Conservation (phyloP, 352 stramenopile genomes). For the Phytopythium sindhum region DNA sequence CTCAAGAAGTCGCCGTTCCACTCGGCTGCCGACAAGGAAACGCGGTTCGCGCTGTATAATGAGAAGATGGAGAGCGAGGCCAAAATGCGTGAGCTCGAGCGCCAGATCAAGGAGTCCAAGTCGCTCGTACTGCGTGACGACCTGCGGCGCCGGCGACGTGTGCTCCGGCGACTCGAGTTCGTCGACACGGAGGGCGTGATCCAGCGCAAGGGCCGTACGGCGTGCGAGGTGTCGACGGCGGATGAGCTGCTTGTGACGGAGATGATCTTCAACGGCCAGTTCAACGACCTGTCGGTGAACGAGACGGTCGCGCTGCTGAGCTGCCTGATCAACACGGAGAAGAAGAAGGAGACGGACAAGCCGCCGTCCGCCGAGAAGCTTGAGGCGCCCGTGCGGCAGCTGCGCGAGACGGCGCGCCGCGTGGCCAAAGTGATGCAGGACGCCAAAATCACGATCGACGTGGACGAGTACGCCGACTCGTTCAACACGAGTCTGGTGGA, state of each 20-base stretch:
- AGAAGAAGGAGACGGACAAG: slow-evolving; percentile 87
- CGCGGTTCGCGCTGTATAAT: slow-evolving; percentile 87
- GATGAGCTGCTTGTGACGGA: slow-evolving; percentile 98
- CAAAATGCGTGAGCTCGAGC: slow-evolving; percentile 90
- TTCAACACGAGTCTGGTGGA: slow-evolving; percentile 99
- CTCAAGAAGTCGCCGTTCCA: slow-evolving; percentile 70
- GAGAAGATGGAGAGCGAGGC: slow-evolving; percentile 91
- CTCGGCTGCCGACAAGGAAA: slow-evolving; percentile 65
- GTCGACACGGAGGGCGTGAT: slow-evolving; percentile 96
- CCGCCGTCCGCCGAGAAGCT: slow-evolving; percentile 76
- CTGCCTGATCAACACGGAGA: slow-evolving; percentile 96
- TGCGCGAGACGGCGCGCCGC: slow-evolving; percentile 93
- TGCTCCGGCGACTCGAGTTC: slow-evolving; percentile 96
- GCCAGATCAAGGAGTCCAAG: slow-evolving; percentile 94
- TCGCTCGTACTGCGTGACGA: slow-evolving; percentile 96
- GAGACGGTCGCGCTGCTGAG: slow-evolving; percentile 95
- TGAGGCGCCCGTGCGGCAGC: slow-evolving; percentile 88
- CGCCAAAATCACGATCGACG: slow-evolving; percentile 92
- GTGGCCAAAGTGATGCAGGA: slow-evolving; percentile 91
- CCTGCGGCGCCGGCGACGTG: slow-evolving; percentile 94
- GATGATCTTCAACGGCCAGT: slow-evolving; percentile 97
- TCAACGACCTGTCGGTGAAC: slow-evolving; percentile 98
- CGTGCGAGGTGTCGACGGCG: slow-evolving; percentile 98
- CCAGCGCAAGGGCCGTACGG: slow-evolving; percentile 98
- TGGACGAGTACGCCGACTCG: slow-evolving; percentile 96